Evolutionary conservation across 2,329 filamentous ascomycete species (phyloP), one percentile per base, ranked within the genome.

Genomic region (Aureobasidium sp.): DNA sequence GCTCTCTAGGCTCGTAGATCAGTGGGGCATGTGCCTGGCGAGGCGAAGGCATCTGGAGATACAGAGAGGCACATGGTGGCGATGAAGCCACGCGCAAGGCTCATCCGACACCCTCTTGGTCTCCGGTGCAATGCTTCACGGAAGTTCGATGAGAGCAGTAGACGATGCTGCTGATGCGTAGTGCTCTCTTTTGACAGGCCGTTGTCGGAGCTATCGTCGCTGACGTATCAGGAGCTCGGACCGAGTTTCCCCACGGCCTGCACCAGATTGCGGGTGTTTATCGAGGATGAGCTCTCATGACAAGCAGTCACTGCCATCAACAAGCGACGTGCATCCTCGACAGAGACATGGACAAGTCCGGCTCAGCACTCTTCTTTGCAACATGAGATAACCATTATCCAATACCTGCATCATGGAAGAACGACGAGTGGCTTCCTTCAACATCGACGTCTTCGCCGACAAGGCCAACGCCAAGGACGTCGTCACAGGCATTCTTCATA

Each of bases 381-480:
- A 58, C 55, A 58, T 58, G 51, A 55, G 15, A 37, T 37, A 58
- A 11, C 37, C 29, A 15, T 5, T 15, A 58, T 39, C 15, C 25
- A 8, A 27, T 20, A 48, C 27, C 29, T 15, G 20, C 17, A 39
- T 7, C 39, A 51, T 88, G 85, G 85, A 88, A 69, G 80, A 80
- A 74, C 82, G 83, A 73, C 79, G 79, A 69, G 86, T 90, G 63
- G 90, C 91, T 70, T 91, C 97, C 77, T 96, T 96, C 78, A 90
- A 90, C 68, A 84, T 99, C 73, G 92, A 97, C 74, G 87, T 96
- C 72, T 95, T 97, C 74, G 90, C 92, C 63, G 94, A 97, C 76
- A 90, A 91, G 57, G 84, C 85, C 47, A 94, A 89, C 61, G 90
- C 97, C 67, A 90, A 89, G 74, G 93, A 97, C 73, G 88, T 97